Evolutionary conservation across 495 filamentous ascomycete species (phyloP).

Genomic region (Durotheca rogersii): DNA sequence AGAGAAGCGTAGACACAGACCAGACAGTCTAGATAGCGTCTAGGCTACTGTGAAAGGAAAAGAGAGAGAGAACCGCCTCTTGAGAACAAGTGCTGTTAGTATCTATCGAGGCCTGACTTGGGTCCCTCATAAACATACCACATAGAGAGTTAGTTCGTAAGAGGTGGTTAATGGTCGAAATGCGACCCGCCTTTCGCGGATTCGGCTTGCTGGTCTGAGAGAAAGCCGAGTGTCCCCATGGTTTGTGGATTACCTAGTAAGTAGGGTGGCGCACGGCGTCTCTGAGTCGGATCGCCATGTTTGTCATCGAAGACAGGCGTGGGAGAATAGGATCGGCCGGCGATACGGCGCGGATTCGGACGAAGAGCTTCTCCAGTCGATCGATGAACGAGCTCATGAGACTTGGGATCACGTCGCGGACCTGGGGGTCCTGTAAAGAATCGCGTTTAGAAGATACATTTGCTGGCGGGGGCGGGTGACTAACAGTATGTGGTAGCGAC

Average conservation of each 20-base stretch:
- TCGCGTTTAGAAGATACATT: conserved; percentile 22
- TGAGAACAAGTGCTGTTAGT: no score
- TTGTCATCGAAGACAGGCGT: conserved; percentile 30
- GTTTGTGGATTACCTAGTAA: conserved; percentile 14
- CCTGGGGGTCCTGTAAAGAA: conserved; percentile 64
- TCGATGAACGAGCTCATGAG: conserved; percentile 73
- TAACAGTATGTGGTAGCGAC: conserved; percentile 49
- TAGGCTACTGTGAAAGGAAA: no score
- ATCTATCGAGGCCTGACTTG: no score
- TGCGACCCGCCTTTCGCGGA: background rate
- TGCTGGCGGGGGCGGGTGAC: conserved; percentile 20
- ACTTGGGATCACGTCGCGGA: conserved; percentile 68
- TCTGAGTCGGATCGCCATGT: conserved; percentile 25
- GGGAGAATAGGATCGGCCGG: conserved; percentile 54
- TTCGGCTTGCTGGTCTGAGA: background rate
- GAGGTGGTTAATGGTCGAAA: no score
- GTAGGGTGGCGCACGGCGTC: conserved; percentile 1
- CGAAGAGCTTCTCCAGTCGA: conserved; percentile 69
- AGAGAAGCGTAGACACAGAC: no score
- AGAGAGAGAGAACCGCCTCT: no score
- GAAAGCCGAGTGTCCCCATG: background rate
- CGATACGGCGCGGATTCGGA: conserved; percentile 60
- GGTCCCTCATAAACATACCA: conserved; percentile 11
- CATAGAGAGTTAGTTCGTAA: background rate
- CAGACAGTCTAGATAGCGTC: no score